These are phyloP conservation scores for Acorus calamus DNA, from an alignment of 106 monocot species.

Conservation along the genomic window DNA sequence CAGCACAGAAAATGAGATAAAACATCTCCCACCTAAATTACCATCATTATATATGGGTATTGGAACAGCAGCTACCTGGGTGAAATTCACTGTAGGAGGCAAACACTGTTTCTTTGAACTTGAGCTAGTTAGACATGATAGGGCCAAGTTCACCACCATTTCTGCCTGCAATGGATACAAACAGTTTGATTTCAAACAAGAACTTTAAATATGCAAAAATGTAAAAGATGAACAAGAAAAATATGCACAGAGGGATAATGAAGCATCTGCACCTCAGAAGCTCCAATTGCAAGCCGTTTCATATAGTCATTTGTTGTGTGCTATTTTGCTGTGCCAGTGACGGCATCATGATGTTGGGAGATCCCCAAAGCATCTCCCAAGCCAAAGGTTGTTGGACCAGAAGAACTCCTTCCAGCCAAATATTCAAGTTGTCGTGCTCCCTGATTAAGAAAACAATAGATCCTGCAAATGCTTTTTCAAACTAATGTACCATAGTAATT, in stretches of 20 bases:
- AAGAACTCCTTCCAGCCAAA: constrained; percentile 19
- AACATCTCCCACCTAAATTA: no score
- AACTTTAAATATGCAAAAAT: no score
- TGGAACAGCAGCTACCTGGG: constrained; percentile 27
- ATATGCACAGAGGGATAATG: background rate
- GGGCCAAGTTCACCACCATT: constrained; percentile 36
- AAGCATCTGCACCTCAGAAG: constrained; percentile 34
- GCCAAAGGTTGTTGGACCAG: constrained; percentile 26
- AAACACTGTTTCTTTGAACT: constrained; percentile 16
- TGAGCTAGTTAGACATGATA: constrained; percentile 36
- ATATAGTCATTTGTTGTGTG: constrained; percentile 72
- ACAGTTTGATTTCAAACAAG: no score
- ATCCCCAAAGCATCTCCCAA: constrained; percentile 62
- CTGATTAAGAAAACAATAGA: constrained; percentile 16
- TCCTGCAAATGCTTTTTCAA: background rate
- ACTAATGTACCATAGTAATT: no score
- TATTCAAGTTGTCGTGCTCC: constrained; percentile 65
- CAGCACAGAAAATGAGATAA: no score
- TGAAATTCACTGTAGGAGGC: constrained; percentile 25
- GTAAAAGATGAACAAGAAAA: background rate
- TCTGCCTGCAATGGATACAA: constrained; percentile 25
- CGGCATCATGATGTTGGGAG: constrained; percentile 78
- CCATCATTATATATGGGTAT: no score
- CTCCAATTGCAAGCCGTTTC: constrained; percentile 62
- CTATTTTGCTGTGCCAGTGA: constrained; percentile 59